Conservation (phyloP, 148 eudicot genomes). For the Camellia lanceoleosa region DNA sequence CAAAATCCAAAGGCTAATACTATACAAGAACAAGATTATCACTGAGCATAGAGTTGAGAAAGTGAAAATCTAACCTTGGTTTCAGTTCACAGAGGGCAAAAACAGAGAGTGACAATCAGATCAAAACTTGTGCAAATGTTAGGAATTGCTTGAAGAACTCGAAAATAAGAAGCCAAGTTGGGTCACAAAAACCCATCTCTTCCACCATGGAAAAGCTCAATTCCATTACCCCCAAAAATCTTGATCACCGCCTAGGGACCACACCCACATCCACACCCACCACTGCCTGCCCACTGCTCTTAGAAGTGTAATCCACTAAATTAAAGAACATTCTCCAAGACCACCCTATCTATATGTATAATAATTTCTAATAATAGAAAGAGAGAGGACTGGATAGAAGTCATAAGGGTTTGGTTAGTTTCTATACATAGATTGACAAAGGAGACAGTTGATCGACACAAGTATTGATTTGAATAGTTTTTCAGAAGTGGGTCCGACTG, state of each 20-base stretch:
- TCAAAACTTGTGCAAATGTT: conserved; percentile 8
- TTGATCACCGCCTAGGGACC: conserved; percentile 29
- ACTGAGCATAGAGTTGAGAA: background rate
- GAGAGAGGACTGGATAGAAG: background rate
- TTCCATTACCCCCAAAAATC: conserved; percentile 18
- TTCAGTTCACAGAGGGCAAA: conserved; percentile 5
- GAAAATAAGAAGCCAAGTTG: background rate
- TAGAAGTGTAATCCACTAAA: background rate
- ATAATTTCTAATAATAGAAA: background rate
- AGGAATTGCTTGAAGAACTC: conserved; percentile 1
- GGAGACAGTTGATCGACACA: background rate
- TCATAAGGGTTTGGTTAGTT: background rate
- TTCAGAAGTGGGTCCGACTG: background rate
- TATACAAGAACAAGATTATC: background rate
- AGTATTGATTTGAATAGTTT: too few species aligned
- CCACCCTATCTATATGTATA: background rate
- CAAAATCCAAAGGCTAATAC: background rate
- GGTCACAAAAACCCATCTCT: conserved; percentile 1
- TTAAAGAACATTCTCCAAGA: background rate
- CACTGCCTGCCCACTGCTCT: background rate
- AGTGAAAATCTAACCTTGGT: conserved; percentile 15
- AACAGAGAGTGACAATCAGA: background rate
- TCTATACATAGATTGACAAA: background rate
- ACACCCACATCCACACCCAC: background rate
- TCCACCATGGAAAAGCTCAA: conserved; percentile 19